phyloP scores from a whole-genome alignment of 1,284 basidiomycete genomes.

The Cystobasidium sp. region DNA sequence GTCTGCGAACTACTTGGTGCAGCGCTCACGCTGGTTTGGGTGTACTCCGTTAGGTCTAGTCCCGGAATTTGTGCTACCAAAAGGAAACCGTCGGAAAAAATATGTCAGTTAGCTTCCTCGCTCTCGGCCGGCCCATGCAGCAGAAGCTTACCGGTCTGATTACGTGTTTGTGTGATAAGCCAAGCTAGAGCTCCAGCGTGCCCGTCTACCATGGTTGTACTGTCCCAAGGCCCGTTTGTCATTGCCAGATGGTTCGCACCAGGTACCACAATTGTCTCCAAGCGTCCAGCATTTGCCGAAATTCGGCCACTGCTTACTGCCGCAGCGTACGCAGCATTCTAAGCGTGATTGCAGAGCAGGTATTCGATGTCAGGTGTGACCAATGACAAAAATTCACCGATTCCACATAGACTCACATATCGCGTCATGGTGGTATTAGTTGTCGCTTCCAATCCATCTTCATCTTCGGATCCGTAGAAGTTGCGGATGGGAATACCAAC shows the following conservation, averaged over 20 bases:
- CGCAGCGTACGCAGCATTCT: slow-evolving; percentile 1
- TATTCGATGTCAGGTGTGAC: background rate
- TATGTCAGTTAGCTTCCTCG: background rate
- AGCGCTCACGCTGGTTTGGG: background rate
- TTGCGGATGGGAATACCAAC: slow-evolving; percentile 36
- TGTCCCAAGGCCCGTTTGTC: slow-evolving; percentile 26
- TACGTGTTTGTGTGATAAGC: slow-evolving; percentile 19
- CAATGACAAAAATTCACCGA: background rate
- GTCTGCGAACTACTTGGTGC: background rate
- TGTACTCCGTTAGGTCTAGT: slow-evolving; percentile 3
- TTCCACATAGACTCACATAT: background rate
- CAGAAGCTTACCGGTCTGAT: slow-evolving; percentile 20
- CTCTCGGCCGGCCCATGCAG: no score
- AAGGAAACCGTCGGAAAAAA: background rate
- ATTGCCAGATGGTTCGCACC: slow-evolving; percentile 34
- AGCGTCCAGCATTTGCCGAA: background rate
- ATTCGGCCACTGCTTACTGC: background rate
- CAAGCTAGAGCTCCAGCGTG: slow-evolving; percentile 29
- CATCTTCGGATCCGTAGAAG: slow-evolving; percentile 28
- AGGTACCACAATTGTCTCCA: slow-evolving; percentile 24
- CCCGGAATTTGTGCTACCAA: slow-evolving; percentile 1
- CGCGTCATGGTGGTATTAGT: slow-evolving; percentile 8
- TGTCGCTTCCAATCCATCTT: slow-evolving; percentile 11
- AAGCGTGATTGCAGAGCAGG: background rate
- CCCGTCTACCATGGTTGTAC: slow-evolving; percentile 14